Evolutionary conservation across 2,329 filamentous ascomycete genomes (phyloP), one percentile per base, ranked within the genome.

Genomic region (Trichoderma asperellum): DNA sequence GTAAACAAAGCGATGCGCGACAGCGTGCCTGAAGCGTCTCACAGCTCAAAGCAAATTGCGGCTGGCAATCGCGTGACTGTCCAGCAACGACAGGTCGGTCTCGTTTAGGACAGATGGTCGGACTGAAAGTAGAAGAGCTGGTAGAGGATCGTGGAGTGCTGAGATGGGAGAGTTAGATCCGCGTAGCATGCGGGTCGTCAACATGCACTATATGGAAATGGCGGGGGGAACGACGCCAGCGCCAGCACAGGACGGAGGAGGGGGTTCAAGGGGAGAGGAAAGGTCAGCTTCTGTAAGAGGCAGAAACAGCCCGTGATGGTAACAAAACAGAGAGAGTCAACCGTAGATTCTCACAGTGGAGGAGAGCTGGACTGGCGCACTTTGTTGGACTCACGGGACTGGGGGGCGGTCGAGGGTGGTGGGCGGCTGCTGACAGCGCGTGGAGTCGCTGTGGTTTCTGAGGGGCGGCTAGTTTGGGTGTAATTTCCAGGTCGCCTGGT

Each of bases 41-140:
- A 62, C 61, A 68, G 63, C 63, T 69, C 70, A 71, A 70, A 66
- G 71, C 71, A 71, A 72, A 43, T 67, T 70, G 70, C 63, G 57
- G 70, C 69, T 59, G 71, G 55, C 71, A 74, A 75, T 76, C 72
- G 76, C 73, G 76, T 77, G 75, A 74, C 72, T 72, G 76, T 71
- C 73, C 71, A 75, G 71, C 53, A 65, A 57, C 60, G 37, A 62
- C 58, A 56, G 47, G 59, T 61, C 63, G 60, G 69, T 37, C 56
- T 53, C 53, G 64, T 66, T 68, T 68, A 59, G 55, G 70, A 60
- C n/a, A 40, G 37, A 56, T 61, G 24, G 63, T 70, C 58, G 63
- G 71, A 70, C 58, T 43, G 64, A 21, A 56, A 70, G 47, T 49
- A 49, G 72, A 73, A 72, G 68, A 75, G 70, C 66, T 73, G 72